Evolutionary conservation across 1,284 basidiomycete genomes (phyloP), one percentile per base, ranked within the genome.

Genomic region (Heterobasidion annosum): DNA sequence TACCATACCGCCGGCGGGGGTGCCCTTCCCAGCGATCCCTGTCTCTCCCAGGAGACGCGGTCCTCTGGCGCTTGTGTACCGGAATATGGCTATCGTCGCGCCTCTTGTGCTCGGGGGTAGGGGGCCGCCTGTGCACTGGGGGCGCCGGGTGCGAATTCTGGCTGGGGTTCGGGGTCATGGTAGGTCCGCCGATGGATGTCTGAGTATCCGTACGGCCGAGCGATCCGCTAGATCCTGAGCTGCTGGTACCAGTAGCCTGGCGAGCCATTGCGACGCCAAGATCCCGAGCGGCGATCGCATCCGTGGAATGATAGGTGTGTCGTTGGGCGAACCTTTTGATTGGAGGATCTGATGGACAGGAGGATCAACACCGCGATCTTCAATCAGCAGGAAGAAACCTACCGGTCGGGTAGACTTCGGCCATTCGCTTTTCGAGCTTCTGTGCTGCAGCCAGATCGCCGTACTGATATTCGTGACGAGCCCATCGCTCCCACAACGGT

Each of bases 401-500:
- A 92, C 91, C 90, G 53, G 82, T 81, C 0, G 93, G 88, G 70
- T 94, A 98, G 1, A 85, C 81, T 60, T 98, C 94, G 1, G 85
- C 75, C 63, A 98, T 87, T 4, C 96, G 82, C 58, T 85, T 82
- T 67, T 98, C 94, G 50, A 98, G 80, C 68, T 95, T 93, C 59
- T 89, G 84, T 8, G 92, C 85, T 1, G 91, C 88, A 48, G 91
- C 83, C n/a, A 94, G 75, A 69, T 97, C 93, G 19, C 93, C 93
- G 66, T 91, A 98, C 65, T 91, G 88, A 73, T 96, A 97, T 69
- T 98, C 94, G 71, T 97, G 97, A 56, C 87, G 79, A 2, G 92
- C 86, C 97, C 96, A 99, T 49, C 90, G 82, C 63, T 98, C 92
- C 95, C 95, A 99, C 13, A 99, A 76, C 0, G 88, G 83, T 47